Evolutionary conservation across 805 yeast genomes (phyloP), one percentile per base, ranked within the genome.

Genomic region (Starmerella sp.): DNA sequence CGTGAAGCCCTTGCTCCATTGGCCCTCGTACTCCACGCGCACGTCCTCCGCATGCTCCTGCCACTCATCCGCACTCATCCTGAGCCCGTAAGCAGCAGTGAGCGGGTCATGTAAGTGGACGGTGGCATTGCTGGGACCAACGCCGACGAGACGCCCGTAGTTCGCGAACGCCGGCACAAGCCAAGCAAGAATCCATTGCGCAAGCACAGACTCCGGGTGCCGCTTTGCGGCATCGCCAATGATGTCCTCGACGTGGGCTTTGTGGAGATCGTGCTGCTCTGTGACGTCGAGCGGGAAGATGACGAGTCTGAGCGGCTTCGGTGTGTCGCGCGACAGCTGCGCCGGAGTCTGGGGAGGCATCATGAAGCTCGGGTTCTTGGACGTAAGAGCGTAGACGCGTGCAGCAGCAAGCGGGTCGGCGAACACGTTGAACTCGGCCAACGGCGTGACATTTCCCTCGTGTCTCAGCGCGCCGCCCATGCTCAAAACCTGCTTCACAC

Each of bases 341-440:
- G 52, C 52, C 17, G 66, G 63, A 14, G 60, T 36, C 42, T 56
- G 54, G 8, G 62, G 58, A 7, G 73, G 73, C 51, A 66, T 55
- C 13, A 69, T 65, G 32, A 57, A 55, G 29, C 42, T 39, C 5
- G 74, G 72, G 48, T 58, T 35, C 5, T 34, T 46, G 7, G 70
- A 58, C 1, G 72, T 67, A 28, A 69, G 63, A 2, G 73, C 67
- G 43, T 66, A 68, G 4, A 72, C 67, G 13, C 63, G 61, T 1
- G 74, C 72, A 3, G 75, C 71, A 1, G 75, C 75, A 15, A 67
- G 53, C 3, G 75, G 71, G 53, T 73, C 76, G 3, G 75, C 68
- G 52, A 60, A 70, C 17, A 71, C 70, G 54, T 73, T 73, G 66
- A 72, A 73, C 59, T 73, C 76, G 5, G 74, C 75, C 7, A 60